Percentiles rank a stretch among this genome's conserved stretches.
phyloP scores from a whole-genome alignment of 345 rosid species.

The Eucalyptus curtisii region DNA sequence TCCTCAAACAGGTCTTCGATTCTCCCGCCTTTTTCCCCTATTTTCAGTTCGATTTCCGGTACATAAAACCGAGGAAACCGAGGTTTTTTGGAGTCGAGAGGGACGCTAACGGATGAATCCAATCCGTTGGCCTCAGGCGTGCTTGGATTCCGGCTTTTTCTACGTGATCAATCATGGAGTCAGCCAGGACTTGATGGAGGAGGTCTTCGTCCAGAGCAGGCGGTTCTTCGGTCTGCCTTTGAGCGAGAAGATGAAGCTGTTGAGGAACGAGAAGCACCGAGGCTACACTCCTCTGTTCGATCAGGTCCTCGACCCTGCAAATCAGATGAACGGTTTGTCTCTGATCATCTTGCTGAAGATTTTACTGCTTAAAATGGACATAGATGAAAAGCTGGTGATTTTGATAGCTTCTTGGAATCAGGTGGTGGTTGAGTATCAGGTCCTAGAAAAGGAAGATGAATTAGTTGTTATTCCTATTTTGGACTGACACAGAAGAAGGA shows the following conservation, averaged over 20 bases:
- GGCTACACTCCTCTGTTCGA: slow-evolving; percentile 69
- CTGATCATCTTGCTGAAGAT: neutral
- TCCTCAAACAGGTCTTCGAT: slow-evolving; percentile 30
- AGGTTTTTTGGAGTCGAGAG: accelerated
- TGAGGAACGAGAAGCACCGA: slow-evolving; percentile 59
- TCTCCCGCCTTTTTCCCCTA: neutral
- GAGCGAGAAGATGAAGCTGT: slow-evolving; percentile 43
- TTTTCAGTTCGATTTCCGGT: neutral
- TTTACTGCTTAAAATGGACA: neutral
- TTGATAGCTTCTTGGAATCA: neutral
- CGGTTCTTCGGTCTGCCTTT: slow-evolving; percentile 42
- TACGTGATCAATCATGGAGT: slow-evolving; percentile 71
- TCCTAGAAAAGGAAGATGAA: neutral
- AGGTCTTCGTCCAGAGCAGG: slow-evolving; percentile 50
- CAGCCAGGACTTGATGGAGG: slow-evolving; percentile 42
- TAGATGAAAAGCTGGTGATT: neutral
- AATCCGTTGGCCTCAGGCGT: slow-evolving; percentile 20
- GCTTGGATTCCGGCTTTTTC: slow-evolving; percentile 69
- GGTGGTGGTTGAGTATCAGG: neutral
- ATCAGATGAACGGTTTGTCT: slow-evolving; percentile 34
- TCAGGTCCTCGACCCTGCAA: slow-evolving; percentile 48
- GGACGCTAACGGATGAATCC: neutral
- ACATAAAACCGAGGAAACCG: neutral
- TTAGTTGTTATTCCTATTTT: neutral
- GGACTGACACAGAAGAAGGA: no score